These are phyloP conservation scores for Wickerhamomyces subpelliculosus DNA, from an alignment of 805 yeast species.

Conservation along the genomic window DNA sequence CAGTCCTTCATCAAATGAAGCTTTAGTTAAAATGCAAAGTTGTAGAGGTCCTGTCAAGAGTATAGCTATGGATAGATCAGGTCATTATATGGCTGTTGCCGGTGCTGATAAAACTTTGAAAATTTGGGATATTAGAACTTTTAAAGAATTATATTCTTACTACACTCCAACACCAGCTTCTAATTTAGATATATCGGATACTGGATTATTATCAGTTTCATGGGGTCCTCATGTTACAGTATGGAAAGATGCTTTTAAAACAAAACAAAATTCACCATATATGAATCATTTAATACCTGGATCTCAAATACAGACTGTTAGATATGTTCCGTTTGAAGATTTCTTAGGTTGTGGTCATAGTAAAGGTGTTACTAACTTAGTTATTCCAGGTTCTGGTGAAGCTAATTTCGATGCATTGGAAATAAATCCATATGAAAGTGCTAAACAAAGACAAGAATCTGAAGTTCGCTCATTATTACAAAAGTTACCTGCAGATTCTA, in stretches of 20 bases:
- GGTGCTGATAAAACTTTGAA: constrained; percentile 82
- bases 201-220: constrained; percentile 80
- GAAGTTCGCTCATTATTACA: constrained; percentile 84
- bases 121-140: constrained; percentile 89
- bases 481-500: constrained; percentile 88
- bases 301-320: constrained; percentile 56
- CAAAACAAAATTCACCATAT: constrained; percentile 76
- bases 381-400: constrained; percentile 96
- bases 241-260: constrained; percentile 80
- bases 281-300: constrained; percentile 87
- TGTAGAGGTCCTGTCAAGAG: constrained; percentile 85
- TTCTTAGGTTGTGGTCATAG: constrained; percentile 84
- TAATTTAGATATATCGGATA: constrained; percentile 74
- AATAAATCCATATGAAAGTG: constrained; percentile 84
- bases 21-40: constrained; percentile 75
- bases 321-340: constrained; percentile 94
- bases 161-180: constrained; percentile 81
- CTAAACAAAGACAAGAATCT: constrained; percentile 86
- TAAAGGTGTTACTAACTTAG: constrained; percentile 71
- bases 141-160: constrained; percentile 58
- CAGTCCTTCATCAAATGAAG: constrained; percentile 85
- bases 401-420: constrained; percentile 95
- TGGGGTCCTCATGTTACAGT: constrained; percentile 95
- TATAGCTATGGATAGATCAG: constrained; percentile 83
- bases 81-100: constrained; percentile 88